Percentiles rank a stretch among this genome's conserved stretches.
These are phyloP conservation scores for Rhizopogon vulgaris DNA, from an alignment of 768 basidiomycete species.

Conservation along the genomic window DNA sequence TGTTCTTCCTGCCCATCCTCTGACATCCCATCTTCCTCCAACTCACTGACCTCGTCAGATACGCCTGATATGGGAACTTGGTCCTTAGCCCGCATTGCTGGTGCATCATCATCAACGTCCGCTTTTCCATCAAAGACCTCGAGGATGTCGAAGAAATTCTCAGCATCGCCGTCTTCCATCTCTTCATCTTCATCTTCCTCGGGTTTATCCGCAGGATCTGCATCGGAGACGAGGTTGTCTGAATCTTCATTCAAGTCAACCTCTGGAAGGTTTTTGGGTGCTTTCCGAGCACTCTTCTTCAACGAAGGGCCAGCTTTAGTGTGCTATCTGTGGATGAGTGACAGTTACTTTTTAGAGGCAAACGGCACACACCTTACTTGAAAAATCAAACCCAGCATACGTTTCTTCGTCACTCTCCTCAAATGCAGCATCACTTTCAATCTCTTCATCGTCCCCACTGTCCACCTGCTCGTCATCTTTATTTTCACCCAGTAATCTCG, in stretches of 20 bases:
- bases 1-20: slow-evolving; percentile 31
- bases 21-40: slow-evolving; percentile 31
- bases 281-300: slow-evolving; percentile 19
- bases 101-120: slow-evolving; percentile 22
- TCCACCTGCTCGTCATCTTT: slow-evolving; percentile 50
- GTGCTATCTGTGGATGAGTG: slow-evolving; percentile 6
- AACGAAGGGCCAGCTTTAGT: slow-evolving; percentile 15
- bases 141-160: slow-evolving; percentile 57
- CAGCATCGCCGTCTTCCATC: slow-evolving; percentile 41
- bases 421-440: slow-evolving; percentile 80
- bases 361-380: slow-evolving; percentile 11
- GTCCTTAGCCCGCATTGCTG: neutral
- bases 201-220: slow-evolving; percentile 17
- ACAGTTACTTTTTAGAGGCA: neutral
- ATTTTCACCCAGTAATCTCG: slow-evolving; percentile 48
- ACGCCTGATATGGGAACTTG: neutral
- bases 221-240: slow-evolving; percentile 22
- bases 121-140: slow-evolving; percentile 64
- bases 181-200: slow-evolving; percentile 34
- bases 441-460: slow-evolving; percentile 76
- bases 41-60: slow-evolving; percentile 15
- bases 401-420: slow-evolving; percentile 78
- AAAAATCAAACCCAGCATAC: slow-evolving; percentile 56
- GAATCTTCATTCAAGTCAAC: slow-evolving; percentile 62
- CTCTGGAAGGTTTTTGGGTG: slow-evolving; percentile 36